Percentiles rank a stretch among this genome's conserved stretches.
phyloP scores from a whole-genome alignment of 192 early-diverging fungal species.

The Linnemannia exigua region DNA sequence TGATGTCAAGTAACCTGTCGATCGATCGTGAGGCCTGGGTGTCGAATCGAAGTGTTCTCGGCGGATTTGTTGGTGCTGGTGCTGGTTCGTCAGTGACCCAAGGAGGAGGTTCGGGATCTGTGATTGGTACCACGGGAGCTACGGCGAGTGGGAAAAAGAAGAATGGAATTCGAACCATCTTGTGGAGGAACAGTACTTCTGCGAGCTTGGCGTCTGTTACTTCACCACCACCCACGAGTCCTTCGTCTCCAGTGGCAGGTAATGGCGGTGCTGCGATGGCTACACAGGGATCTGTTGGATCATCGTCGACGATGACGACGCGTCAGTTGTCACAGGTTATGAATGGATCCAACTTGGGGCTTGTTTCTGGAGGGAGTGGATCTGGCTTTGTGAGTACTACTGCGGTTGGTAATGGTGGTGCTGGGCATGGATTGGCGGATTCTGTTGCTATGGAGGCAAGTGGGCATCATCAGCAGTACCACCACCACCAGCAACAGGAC shows the following conservation, averaged over 20 bases:
- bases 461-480: not conserved
- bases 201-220: slow-evolving; percentile 32
- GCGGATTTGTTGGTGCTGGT: not conserved
- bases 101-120: not conserved
- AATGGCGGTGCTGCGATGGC: not conserved
- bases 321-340: slow-evolving; percentile 33
- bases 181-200: slow-evolving; percentile 50
- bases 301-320: slow-evolving; percentile 1
- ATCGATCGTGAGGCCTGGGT: slow-evolving; percentile 51
- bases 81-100: not conserved
- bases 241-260: not conserved
- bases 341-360: slow-evolving; percentile 21
- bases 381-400: slow-evolving; percentile 4
- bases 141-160: slow-evolving; percentile 24
- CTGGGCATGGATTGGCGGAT: not conserved
- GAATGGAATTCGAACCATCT: slow-evolving; percentile 30
- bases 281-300: not conserved
- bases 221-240: not conserved
- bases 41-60: slow-evolving; percentile 17
- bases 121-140: not conserved
- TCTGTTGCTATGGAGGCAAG: slow-evolving; percentile 9
- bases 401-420: not conserved
- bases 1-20: slow-evolving; percentile 54
- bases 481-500: no score
- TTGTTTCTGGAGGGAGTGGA: not conserved